phyloP scores from a whole-genome alignment of 345 rosid species.

The Moringa oleifera region DNA sequence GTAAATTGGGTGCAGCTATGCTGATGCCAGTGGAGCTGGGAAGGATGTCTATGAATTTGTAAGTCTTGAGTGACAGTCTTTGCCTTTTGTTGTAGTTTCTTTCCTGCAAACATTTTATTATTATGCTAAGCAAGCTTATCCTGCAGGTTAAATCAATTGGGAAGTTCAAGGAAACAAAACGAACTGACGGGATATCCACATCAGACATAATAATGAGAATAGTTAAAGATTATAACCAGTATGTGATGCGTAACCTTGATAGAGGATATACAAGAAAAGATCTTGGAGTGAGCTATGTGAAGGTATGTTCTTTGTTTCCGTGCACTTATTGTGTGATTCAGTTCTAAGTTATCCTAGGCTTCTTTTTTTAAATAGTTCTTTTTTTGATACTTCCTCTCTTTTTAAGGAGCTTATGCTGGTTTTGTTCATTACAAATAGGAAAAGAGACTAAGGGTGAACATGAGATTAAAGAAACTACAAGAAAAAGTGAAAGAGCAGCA shows the following conservation, averaged over 20 bases:
- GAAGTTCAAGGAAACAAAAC: constrained; percentile 83
- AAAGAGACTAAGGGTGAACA: constrained; percentile 87
- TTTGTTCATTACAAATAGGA: constrained; percentile 44
- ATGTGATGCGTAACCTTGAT: constrained; percentile 87
- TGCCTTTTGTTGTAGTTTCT: constrained; percentile 11
- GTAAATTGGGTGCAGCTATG: constrained; percentile 46
- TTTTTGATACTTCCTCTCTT: constrained; percentile 1
- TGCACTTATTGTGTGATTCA: neutral
- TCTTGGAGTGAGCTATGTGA: constrained; percentile 90
- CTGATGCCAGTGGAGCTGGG: constrained; percentile 89
- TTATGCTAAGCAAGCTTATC: constrained; percentile 11
- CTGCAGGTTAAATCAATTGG: constrained; percentile 79
- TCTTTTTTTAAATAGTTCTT: neutral
- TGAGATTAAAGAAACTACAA: constrained; percentile 82
- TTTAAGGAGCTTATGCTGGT: constrained; percentile 8
- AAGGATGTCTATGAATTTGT: constrained; percentile 94
- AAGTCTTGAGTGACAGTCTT: constrained; percentile 26
- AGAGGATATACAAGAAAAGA: constrained; percentile 94
- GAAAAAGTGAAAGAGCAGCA: constrained; percentile 93
- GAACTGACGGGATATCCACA: constrained; percentile 93
- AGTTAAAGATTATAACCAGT: constrained; percentile 88
- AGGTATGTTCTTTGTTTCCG: constrained; percentile 33
- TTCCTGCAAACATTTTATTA: constrained; percentile 1
- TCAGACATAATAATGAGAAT: constrained; percentile 94
- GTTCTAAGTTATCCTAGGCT: neutral